Evolutionary conservation across 148 eudicot genomes (phyloP), one percentile per base, ranked within the genome.

Genomic region (Silene conica): DNA sequence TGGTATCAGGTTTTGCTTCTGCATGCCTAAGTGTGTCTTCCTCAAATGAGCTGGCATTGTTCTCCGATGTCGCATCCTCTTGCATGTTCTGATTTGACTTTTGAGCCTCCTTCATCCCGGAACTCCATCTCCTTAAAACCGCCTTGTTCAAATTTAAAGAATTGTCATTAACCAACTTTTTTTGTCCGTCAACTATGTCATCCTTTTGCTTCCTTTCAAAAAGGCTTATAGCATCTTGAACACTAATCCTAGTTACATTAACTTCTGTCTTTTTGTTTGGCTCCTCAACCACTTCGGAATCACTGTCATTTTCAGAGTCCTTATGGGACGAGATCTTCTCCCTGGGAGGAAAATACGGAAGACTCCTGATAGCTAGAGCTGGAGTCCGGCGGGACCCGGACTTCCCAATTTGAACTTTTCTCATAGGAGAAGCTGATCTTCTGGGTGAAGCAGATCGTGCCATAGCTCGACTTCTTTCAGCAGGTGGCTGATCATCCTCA

Each of bases 341-440:
- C 81, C 92, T 84, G 23, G 83, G 84, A 67, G 97, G 92, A 83
- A 88, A 81, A 80, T 77, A 76, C 28, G 79, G 80, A 70, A 95
- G 89, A 83, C 91, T 90, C 80, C 87, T 92, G 69, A 95, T 92
- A 67, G 96, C 84, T 0, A 95, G 80, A 9, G 94, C 90, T 79
- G 97, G 81, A 19, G 96, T 77, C 66, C 94, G 87, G 22, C 89
- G 93, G 26, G 97, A 87, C 65, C 96, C 96, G 22, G 96, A 86
- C 72, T 92, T 89, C 57, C 99, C 99, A 48, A 95, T 89, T 85
- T 95, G 97, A 48, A 95, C 65, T 86, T 97, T 89, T 59, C 99
- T 79, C 97, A 95, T 90, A 15, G 99, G 97, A 76, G 99, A 95
- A 56, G 99, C 97, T 56, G 99, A 92, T 79, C 99, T 85, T 87